These are phyloP conservation scores for Tephrocybe sp. DNA, from an alignment of 768 basidiomycete genomes.

Conservation along the genomic window DNA sequence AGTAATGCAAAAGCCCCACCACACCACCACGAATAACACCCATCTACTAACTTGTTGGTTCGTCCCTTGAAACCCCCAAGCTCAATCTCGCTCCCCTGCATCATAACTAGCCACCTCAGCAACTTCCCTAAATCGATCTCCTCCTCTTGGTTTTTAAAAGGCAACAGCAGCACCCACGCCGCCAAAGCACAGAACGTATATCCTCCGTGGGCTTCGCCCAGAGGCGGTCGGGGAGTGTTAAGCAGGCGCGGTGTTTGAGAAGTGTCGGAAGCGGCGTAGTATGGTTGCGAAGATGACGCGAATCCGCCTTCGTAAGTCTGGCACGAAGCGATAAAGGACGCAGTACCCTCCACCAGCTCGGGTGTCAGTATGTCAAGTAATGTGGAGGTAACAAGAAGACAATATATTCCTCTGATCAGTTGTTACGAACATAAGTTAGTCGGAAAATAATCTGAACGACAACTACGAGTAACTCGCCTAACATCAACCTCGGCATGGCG, in stretches of 20 bases:
- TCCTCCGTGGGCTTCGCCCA: conserved; percentile 97
- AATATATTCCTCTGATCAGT: conserved; percentile 86
- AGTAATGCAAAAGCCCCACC: conserved; percentile 84
- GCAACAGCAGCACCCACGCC: conserved; percentile 75
- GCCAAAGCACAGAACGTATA: conserved; percentile 95
- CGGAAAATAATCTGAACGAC: neutral
- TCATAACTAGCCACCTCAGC: conserved; percentile 77
- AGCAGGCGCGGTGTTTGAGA: conserved; percentile 1
- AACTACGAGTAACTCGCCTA: conserved; percentile 48
- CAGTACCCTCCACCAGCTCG: conserved; percentile 74
- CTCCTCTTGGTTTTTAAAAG: conserved; percentile 37
- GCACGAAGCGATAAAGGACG: conserved; percentile 82
- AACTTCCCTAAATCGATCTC: conserved; percentile 60
- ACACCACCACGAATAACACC: conserved; percentile 99
- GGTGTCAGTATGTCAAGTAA: conserved; percentile 88
- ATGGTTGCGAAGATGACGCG: conserved; percentile 74
- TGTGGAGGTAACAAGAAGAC: conserved; percentile 80
- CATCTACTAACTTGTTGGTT: conserved; percentile 98
- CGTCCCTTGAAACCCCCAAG: conserved; percentile 92
- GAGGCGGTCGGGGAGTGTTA: conserved; percentile 57
- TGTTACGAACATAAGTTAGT: neutral
- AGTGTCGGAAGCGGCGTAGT: conserved; percentile 42
- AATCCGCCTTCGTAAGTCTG: conserved; percentile 99
- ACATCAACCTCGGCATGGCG: conserved; percentile 92
- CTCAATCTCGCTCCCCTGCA: conserved; percentile 85